Conservation (phyloP, 331 rosid species). For the Rosa hybrid region DNA sequence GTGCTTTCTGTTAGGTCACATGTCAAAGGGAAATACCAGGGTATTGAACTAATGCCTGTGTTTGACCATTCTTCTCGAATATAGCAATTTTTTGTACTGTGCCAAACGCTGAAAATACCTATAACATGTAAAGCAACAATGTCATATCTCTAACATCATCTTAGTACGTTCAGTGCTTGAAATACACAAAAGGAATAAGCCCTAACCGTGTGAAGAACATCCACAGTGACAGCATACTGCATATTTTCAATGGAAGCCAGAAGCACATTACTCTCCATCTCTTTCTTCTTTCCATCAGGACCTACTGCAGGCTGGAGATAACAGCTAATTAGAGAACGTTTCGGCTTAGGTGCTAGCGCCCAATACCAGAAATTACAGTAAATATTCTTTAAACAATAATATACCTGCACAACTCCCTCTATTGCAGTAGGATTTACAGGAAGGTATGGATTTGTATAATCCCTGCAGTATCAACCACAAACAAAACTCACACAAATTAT, state of each 20-base stretch:
- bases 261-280: conserved; percentile 78
- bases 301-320: conserved; percentile 60
- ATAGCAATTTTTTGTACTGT: conserved; percentile 81
- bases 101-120: conserved; percentile 85
- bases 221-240: conserved; percentile 86
- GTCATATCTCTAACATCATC: conserved; percentile 20
- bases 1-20: not conserved
- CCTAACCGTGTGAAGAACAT: conserved; percentile 74
- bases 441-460: conserved; percentile 83
- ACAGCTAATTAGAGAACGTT: conserved; percentile 29
- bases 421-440: conserved; percentile 90
- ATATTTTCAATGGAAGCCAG: conserved; percentile 82
- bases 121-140: conserved; percentile 19
- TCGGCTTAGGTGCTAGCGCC: conserved; percentile 2
- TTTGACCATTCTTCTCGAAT: conserved; percentile 87
- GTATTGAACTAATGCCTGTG: conserved; percentile 80
- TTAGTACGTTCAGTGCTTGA: conserved; percentile 5
- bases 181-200: not conserved
- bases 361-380: conserved; percentile 17
- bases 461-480: conserved; percentile 49
- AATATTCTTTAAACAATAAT: conserved; percentile 9
- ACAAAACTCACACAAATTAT: conserved; percentile 1
- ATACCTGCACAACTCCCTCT: conserved; percentile 69
- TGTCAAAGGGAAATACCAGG: conserved; percentile 53
- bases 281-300: conserved; percentile 78